Percentiles rank a stretch among this genome's conserved stretches.
Evolutionary conservation across 2,329 filamentous ascomycete species (phyloP).

Genomic region (Exophiala phaeomuriformis): DNA sequence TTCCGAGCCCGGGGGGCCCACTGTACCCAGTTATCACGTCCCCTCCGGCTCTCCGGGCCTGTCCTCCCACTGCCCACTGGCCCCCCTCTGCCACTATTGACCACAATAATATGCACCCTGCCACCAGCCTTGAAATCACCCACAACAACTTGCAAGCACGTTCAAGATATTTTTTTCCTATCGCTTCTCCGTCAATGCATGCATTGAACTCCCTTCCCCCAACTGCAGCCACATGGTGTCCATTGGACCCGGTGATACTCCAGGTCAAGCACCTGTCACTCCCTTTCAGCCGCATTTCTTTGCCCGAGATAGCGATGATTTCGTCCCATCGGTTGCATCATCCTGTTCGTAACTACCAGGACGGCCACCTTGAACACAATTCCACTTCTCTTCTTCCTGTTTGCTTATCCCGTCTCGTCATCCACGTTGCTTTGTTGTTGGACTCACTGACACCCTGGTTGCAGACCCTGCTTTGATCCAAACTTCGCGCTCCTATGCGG

Average conservation of each 20-base stretch:
- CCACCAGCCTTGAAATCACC: slow-evolving; percentile 32
- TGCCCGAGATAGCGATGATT: slow-evolving; percentile 49
- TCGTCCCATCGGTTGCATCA: slow-evolving; percentile 46
- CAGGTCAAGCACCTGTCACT: slow-evolving; percentile 6
- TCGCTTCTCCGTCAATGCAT: slow-evolving; percentile 15
- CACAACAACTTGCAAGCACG: slow-evolving; percentile 31
- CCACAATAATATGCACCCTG: too few species aligned
- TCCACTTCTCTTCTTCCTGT: slow-evolving; percentile 22
- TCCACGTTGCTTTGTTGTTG: background rate
- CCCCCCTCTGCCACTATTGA: background rate
- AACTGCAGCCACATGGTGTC: slow-evolving; percentile 5
- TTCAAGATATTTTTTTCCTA: slow-evolving; percentile 25
- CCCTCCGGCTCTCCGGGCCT: slow-evolving; percentile 11
- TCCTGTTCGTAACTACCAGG: slow-evolving; percentile 45
- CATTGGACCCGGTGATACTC: slow-evolving; percentile 1
- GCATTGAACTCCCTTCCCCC: slow-evolving; percentile 6
- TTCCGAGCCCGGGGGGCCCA: slow-evolving; percentile 4
- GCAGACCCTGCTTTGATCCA: slow-evolving; percentile 24
- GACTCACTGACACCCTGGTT: slow-evolving; percentile 9
- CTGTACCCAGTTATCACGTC: slow-evolving; percentile 7
- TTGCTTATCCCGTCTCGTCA: slow-evolving; percentile 17
- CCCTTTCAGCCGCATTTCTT: slow-evolving; percentile 41
- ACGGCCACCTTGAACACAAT: background rate
- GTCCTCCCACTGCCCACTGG: slow-evolving; percentile 9
- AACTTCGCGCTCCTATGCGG: slow-evolving; percentile 13